phyloP scores from a whole-genome alignment of 257 asterid genomes.

The Linaria vulgaris region DNA sequence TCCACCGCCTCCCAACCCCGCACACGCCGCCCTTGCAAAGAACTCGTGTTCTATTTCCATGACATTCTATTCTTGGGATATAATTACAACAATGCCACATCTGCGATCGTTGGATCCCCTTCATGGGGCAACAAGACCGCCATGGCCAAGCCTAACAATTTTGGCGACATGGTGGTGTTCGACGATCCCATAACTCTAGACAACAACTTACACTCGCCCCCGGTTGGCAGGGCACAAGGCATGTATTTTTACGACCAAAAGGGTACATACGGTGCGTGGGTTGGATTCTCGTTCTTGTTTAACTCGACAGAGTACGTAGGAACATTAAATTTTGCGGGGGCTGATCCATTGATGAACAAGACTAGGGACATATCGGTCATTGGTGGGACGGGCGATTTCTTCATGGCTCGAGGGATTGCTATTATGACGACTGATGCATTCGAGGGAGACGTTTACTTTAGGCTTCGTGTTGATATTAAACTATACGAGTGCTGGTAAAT shows the following conservation, averaged over 20 bases:
- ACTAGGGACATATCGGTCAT: slow-evolving; percentile 75
- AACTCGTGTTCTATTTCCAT: slow-evolving; percentile 59
- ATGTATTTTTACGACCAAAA: slow-evolving; percentile 58
- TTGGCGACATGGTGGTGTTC: slow-evolving; percentile 64
- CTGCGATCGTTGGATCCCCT: slow-evolving; percentile 67
- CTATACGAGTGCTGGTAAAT: slow-evolving; percentile 71
- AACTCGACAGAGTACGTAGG: slow-evolving; percentile 62
- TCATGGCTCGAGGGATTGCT: slow-evolving; percentile 86
- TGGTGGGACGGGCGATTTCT: slow-evolving; percentile 89
- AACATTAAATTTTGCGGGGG: slow-evolving; percentile 63
- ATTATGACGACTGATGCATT: slow-evolving; percentile 63
- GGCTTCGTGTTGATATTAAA: slow-evolving; percentile 59
- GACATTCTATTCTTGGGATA: slow-evolving; percentile 72
- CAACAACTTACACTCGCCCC: slow-evolving; percentile 57
- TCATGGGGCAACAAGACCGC: slow-evolving; percentile 63
- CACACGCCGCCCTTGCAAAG: slow-evolving; percentile 39
- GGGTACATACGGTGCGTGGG: slow-evolving; percentile 53
- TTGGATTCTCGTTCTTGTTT: slow-evolving; percentile 66
- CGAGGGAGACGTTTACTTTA: slow-evolving; percentile 69
- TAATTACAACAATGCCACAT: slow-evolving; percentile 62
- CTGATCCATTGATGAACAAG: slow-evolving; percentile 74
- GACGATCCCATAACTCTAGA: slow-evolving; percentile 80
- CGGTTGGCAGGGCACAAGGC: slow-evolving; percentile 84
- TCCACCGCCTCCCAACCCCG: slow-evolving; percentile 22
- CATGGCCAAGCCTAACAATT: slow-evolving; percentile 39